Conservation (phyloP, 371 early-diverging fungal species). For the Lichtheimia hyalospora region DNA sequence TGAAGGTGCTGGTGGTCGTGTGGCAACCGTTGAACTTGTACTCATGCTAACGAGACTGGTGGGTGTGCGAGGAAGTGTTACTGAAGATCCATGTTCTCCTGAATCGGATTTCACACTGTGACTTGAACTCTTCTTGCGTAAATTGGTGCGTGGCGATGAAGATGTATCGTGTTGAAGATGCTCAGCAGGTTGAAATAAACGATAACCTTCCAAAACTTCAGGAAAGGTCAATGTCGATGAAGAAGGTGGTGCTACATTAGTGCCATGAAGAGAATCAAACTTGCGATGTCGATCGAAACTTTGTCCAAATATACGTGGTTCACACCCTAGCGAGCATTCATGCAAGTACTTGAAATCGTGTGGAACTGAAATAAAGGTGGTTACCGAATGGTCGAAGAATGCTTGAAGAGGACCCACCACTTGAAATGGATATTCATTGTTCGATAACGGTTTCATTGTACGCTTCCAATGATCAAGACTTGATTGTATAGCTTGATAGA, state of each 20-base stretch:
- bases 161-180: neutral
- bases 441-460: neutral
- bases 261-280: conserved; percentile 15
- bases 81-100: neutral
- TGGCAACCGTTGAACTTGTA: neutral
- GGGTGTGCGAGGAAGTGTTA: neutral
- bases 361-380: conserved; percentile 39
- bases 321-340: conserved; percentile 60
- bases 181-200: conserved; percentile 24
- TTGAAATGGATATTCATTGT: neutral
- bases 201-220: conserved; percentile 37
- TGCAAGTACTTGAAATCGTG: conserved; percentile 45
- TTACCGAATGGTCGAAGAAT: conserved; percentile 41
- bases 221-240: conserved; percentile 45
- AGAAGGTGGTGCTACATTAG: conserved; percentile 28
- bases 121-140: conserved; percentile 13
- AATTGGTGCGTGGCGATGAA: conserved; percentile 1
- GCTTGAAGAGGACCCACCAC: conserved; percentile 39
- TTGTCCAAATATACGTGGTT: conserved; percentile 58
- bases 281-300: conserved; percentile 31
- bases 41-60: neutral
- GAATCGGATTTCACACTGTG: conserved; percentile 7
- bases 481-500: conserved; percentile 34
- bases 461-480: conserved; percentile 26
- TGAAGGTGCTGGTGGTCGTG: neutral